A percentile compares a stretch with the other conserved stretches of the same genome.
These are phyloP conservation scores for Fusarium subglutinans DNA, from an alignment of 2,329 filamentous ascomycete species.

Conservation along the genomic window DNA sequence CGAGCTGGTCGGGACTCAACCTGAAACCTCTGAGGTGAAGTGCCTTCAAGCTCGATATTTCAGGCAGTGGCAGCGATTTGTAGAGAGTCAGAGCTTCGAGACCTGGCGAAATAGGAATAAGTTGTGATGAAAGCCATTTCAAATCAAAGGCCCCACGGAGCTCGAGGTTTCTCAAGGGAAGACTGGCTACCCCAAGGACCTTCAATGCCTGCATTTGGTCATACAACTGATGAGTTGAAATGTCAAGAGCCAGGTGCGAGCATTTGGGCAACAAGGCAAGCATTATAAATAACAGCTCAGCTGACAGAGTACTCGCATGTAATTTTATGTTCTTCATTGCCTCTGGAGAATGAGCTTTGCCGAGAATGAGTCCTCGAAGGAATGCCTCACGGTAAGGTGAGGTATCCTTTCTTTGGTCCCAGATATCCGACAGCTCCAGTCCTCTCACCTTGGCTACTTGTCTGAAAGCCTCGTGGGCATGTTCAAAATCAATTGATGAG, in stretches of 20 bases:
- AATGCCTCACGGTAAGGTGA: neutral
- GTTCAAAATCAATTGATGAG: neutral
- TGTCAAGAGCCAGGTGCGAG: constrained; percentile 1
- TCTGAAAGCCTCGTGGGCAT: neutral
- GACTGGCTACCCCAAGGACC: neutral
- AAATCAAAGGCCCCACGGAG: neutral
- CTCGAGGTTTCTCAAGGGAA: constrained; percentile 7
- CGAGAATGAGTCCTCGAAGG: neutral
- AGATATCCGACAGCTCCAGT: neutral
- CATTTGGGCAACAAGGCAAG: constrained; percentile 4
- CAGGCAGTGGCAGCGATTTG: neutral
- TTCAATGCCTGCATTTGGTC: neutral
- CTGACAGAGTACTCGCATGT: neutral
- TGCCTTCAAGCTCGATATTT: constrained; percentile 6
- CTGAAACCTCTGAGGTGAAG: neutral
- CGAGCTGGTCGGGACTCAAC: neutral
- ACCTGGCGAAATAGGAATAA: neutral
- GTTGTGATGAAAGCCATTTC: neutral
- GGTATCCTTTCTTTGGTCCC: neutral
- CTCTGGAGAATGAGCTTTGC: neutral
- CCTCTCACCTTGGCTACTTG: neutral
- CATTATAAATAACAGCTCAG: neutral
- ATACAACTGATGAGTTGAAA: neutral
- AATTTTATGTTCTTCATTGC: neutral
- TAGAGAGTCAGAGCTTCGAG: constrained; percentile 10